Conservation (phyloP, 805 yeast genomes). For the Priceomyces castillae region DNA sequence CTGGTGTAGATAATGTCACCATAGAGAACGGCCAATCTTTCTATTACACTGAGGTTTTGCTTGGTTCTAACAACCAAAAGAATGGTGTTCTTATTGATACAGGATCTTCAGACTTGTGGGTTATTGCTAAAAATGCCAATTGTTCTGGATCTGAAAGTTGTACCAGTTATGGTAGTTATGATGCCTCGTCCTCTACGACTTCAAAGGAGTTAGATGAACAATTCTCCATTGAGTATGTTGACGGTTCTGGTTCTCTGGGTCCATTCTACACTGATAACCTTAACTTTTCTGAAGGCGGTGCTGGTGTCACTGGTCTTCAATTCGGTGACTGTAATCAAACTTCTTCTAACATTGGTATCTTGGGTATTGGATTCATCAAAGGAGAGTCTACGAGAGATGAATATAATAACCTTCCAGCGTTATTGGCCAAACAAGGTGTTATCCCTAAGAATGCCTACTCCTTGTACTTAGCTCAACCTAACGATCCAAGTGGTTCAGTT, state of each 20-base stretch:
- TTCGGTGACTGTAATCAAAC: constrained; percentile 17
- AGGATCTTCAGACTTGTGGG: constrained; percentile 33
- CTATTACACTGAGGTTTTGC: constrained; percentile 1
- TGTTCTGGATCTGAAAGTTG: constrained; percentile 9
- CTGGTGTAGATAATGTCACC: background rate
- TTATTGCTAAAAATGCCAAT: constrained; percentile 10
- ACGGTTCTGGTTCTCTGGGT: background rate
- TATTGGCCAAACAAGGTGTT: constrained; percentile 31
- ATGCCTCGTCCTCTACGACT: constrained; percentile 28
- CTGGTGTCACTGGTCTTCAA: constrained; percentile 27
- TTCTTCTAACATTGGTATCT: constrained; percentile 1
- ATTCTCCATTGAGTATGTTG: background rate
- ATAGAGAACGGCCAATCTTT: constrained; percentile 1
- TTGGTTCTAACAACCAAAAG: constrained; percentile 1
- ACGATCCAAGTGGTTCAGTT: constrained; percentile 22
- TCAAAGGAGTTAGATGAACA: constrained; percentile 20
- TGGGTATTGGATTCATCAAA: constrained; percentile 2
- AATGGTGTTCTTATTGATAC: constrained; percentile 22
- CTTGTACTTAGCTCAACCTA: constrained; percentile 28
- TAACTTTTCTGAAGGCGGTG: constrained; percentile 4
- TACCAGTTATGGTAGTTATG: constrained; percentile 36
- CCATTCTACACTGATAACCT: background rate
- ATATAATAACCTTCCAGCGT: constrained; percentile 35
- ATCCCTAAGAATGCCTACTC: constrained; percentile 37
- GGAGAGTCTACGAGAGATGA: constrained; percentile 2